A percentile compares a stretch with the other conserved stretches of the same genome.
Conservation (phyloP, 2,329 filamentous ascomycete species). For the Neospermospora avenae region DNA sequence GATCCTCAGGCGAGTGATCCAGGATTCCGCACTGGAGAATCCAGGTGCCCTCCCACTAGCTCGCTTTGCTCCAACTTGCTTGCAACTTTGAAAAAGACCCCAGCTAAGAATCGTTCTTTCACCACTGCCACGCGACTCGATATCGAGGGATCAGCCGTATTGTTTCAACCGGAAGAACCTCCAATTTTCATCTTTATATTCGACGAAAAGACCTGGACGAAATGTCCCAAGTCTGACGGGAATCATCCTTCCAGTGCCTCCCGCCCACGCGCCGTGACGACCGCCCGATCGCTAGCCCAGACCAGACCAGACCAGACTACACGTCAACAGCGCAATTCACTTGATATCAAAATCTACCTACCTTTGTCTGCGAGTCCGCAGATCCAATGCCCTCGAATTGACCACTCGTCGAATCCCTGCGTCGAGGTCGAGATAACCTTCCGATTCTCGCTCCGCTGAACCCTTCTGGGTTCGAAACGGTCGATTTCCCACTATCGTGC, state of each 20-base stretch:
- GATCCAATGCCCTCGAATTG: slow-evolving; percentile 24
- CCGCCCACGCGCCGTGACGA: slow-evolving; percentile 13
- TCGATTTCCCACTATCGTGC: slow-evolving; percentile 24
- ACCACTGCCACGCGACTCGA: background rate
- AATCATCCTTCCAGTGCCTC: slow-evolving; percentile 12
- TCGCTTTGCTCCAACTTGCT: slow-evolving; percentile 12
- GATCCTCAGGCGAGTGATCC: too few relatives aligned
- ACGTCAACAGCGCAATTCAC: slow-evolving; percentile 21
- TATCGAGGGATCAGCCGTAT: slow-evolving; percentile 8
- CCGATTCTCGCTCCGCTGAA: slow-evolving; percentile 20
- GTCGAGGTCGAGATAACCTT: slow-evolving; percentile 16
- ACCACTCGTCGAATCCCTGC: slow-evolving; percentile 11
- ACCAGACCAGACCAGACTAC: background rate
- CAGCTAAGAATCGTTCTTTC: slow-evolving; percentile 1
- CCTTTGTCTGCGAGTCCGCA: slow-evolving; percentile 8
- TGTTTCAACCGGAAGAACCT: background rate
- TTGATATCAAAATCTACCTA: background rate
- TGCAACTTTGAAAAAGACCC: slow-evolving; percentile 19
- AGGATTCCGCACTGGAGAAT: too few relatives aligned
- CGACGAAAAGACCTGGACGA: slow-evolving; percentile 2
- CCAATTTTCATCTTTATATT: background rate
- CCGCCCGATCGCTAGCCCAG: slow-evolving; percentile 11
- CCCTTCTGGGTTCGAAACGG: slow-evolving; percentile 26
- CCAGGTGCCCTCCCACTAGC: background rate
- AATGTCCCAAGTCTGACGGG: slow-evolving; percentile 21